A percentile compares a stretch with the other conserved stretches of the same genome.
phyloP scores from a whole-genome alignment of 108 stramenopile genomes.

The Pseudonitzschia multiseries region DNA sequence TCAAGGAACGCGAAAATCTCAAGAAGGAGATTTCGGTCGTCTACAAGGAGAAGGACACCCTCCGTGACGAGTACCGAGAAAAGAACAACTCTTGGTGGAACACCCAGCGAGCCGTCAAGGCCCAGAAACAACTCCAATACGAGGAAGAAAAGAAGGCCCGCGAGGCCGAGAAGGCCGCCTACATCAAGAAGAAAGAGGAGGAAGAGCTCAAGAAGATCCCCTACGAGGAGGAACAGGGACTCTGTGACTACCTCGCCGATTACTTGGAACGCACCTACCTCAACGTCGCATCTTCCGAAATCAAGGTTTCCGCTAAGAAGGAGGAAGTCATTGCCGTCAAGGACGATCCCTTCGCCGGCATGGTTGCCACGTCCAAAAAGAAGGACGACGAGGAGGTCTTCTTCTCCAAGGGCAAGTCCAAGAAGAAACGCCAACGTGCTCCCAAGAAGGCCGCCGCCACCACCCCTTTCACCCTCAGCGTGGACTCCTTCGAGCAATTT shows the following conservation, averaged over 20 bases:
- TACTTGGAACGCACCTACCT: constrained; percentile 81
- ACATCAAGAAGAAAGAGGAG: constrained; percentile 85
- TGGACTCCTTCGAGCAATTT: constrained; percentile 89
- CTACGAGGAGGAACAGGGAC: constrained; percentile 94
- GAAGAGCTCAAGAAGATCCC: constrained; percentile 95
- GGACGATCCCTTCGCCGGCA: constrained; percentile 87
- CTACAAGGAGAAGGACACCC: constrained; percentile 78
- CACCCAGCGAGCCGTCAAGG: constrained; percentile 74
- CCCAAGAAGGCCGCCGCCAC: constrained; percentile 60
- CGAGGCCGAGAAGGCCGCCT: constrained; percentile 82
- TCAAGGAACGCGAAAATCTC: constrained; percentile 73
- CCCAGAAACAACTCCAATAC: constrained; percentile 81
- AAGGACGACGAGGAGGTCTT: constrained; percentile 60
- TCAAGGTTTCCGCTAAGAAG: constrained; percentile 47
- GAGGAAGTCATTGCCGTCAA: constrained; percentile 70
- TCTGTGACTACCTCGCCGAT: constrained; percentile 93
- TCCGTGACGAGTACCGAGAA: constrained; percentile 69
- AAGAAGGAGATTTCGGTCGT: constrained; percentile 71
- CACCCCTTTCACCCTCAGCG: constrained; percentile 71
- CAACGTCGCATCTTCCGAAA: constrained; percentile 32
- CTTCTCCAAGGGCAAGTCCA: constrained; percentile 77
- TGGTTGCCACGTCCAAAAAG: constrained; percentile 73
- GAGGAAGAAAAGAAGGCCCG: constrained; percentile 86
- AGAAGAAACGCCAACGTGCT: constrained; percentile 66
- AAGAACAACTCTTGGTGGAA: constrained; percentile 84